phyloP scores from a whole-genome alignment of 169 alveolate species.

The Babesia ovata region DNA sequence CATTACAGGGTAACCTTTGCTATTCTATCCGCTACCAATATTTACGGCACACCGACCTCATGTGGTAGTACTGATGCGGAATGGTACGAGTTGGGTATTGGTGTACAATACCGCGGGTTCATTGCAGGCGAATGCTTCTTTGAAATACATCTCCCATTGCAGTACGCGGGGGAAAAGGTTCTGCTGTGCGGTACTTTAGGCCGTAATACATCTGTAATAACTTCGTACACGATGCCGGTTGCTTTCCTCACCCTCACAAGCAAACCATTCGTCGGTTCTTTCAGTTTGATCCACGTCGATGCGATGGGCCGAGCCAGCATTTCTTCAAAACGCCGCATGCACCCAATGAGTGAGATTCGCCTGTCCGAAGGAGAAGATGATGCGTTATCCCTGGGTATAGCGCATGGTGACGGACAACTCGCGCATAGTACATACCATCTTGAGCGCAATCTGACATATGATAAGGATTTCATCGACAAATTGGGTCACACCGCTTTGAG shows the following conservation, averaged over 20 bases:
- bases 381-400: background rate
- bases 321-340: constrained; percentile 23
- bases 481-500: constrained; percentile 13
- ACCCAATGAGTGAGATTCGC: constrained; percentile 62
- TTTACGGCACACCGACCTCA: constrained; percentile 1
- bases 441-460: background rate
- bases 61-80: constrained; percentile 33
- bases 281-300: constrained; percentile 22
- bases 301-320: constrained; percentile 49
- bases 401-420: background rate
- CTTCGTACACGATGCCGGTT: constrained; percentile 18
- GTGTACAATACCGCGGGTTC: background rate
- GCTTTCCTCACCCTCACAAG: background rate
- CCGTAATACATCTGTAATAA: background rate
- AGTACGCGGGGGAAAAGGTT: constrained; percentile 17
- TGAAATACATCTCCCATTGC: constrained; percentile 17
- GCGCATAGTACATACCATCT: background rate
- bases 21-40: background rate
- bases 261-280: background rate
- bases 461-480: background rate
- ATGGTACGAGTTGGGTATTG: constrained; percentile 19
- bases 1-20: background rate
- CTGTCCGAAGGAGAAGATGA: constrained; percentile 7
- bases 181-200: constrained; percentile 37
- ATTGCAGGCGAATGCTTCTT: background rate